phyloP scores from a whole-genome alignment of 805 yeast species.

The Groenewaldozyma tartarivorans region DNA sequence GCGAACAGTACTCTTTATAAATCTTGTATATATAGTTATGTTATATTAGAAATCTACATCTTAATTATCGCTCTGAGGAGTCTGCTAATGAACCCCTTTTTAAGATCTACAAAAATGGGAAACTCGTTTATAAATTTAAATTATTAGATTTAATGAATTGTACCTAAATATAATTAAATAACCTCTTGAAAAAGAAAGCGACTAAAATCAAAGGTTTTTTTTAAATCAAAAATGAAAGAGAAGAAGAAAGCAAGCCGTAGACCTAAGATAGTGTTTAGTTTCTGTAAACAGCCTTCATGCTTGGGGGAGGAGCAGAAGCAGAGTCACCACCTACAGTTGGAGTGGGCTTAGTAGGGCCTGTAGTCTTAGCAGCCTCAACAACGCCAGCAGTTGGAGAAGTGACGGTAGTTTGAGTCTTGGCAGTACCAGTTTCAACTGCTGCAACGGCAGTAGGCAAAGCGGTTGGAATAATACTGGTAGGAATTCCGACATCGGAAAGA shows the following conservation, averaged over 20 bases:
- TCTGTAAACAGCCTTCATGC: background rate
- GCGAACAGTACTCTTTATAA: slow-evolving; percentile 19
- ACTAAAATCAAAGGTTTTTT: background rate
- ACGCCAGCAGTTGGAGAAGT: background rate
- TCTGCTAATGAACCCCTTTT: no score
- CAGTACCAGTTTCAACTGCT: no score
- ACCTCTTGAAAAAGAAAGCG: background rate
- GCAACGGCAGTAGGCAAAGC: background rate
- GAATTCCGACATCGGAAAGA: slow-evolving; percentile 14
- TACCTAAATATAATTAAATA: no score
- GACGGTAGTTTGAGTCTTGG: background rate
- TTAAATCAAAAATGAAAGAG: background rate
- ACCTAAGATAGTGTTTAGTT: background rate
- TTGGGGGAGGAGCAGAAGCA: background rate
- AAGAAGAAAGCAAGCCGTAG: slow-evolving; percentile 3
- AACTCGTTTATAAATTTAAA: no score
- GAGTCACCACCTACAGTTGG: no score
- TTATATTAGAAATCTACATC: no score
- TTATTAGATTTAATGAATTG: no score
- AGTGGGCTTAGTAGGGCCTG: background rate
- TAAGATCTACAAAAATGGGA: no score
- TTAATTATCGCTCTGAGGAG: no score
- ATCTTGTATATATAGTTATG: no score
- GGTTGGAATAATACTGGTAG: background rate
- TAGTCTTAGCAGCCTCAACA: no score